Conservation (phyloP, 371 early-diverging fungal genomes). For the Mortierella sp. region DNA sequence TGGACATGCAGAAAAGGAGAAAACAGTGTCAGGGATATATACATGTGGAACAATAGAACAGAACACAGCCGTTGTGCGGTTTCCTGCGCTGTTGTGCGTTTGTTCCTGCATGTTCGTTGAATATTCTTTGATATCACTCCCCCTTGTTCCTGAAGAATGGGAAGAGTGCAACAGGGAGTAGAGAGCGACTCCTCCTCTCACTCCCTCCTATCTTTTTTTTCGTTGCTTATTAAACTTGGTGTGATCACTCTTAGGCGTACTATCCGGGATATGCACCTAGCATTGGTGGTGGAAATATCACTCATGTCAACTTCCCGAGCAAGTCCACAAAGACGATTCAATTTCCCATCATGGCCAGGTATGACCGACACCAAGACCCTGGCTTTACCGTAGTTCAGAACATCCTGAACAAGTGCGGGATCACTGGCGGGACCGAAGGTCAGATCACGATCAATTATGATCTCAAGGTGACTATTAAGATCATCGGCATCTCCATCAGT, state of each 20-base stretch:
- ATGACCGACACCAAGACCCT: slow-evolving; percentile 50
- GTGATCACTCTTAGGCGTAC: slow-evolving; percentile 56
- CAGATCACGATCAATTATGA: slow-evolving; percentile 63
- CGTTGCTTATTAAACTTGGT: no score
- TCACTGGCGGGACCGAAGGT: slow-evolving; percentile 42
- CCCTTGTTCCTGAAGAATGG: no score
- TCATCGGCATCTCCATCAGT: slow-evolving; percentile 60
- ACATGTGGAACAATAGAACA: neutral
- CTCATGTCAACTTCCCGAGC: slow-evolving; percentile 59
- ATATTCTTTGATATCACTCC: neutral
- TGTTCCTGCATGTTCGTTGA: neutral
- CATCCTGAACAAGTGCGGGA: slow-evolving; percentile 59
- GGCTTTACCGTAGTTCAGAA: slow-evolving; percentile 54
- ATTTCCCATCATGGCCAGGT: slow-evolving; percentile 59
- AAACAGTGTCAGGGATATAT: neutral
- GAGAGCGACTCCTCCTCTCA: neutral
- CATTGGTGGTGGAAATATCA: slow-evolving; percentile 62
- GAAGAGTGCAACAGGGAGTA: no score
- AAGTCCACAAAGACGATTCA: slow-evolving; percentile 57
- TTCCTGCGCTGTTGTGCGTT: no score
- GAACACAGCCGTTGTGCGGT: no score
- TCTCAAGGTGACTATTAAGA: slow-evolving; percentile 56
- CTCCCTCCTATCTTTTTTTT: no score
- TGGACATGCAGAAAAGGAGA: neutral
- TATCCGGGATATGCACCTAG: slow-evolving; percentile 58